Conservation (phyloP, 2,329 filamentous ascomycete species). For the Neonectria magnoliae region DNA sequence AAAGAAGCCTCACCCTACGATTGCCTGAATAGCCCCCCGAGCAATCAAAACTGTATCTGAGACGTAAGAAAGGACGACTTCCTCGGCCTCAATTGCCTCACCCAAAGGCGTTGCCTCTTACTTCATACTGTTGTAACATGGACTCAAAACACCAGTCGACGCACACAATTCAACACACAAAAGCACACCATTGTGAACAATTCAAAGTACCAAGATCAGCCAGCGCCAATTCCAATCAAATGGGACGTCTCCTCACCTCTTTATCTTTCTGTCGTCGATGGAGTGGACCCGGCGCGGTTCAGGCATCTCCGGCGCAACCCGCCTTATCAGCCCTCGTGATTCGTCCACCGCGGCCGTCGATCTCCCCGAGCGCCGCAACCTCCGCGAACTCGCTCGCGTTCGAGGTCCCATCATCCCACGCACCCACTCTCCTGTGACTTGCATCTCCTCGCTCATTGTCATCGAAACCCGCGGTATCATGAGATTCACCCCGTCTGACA, state of each 20-base stretch:
- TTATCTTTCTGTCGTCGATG: conserved; percentile 15
- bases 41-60: no score
- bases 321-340: conserved; percentile 39
- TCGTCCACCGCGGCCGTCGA: conserved; percentile 31
- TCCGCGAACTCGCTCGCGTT: conserved; percentile 38
- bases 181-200: background rate
- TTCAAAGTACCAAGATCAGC: background rate
- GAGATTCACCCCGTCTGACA: conserved; percentile 13
- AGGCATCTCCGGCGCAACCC: conserved; percentile 40
- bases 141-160: background rate
- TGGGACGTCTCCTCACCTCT: background rate
- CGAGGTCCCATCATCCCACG: conserved; percentile 9
- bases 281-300: conserved; percentile 35
- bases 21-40: no score
- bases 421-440: conserved; percentile 37
- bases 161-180: background rate
- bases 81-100: no score
- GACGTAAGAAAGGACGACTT: no score
- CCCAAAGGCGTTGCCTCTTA: no score
- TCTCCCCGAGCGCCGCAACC: conserved; percentile 36
- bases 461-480: conserved; percentile 22
- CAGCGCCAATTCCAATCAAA: background rate
- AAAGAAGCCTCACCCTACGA: no score
- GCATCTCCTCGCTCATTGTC: conserved; percentile 45
- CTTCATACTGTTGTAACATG: no score